Evolutionary conservation across 169 alveolate genomes (phyloP).

Genomic region (Plasmodium blacklocki): DNA sequence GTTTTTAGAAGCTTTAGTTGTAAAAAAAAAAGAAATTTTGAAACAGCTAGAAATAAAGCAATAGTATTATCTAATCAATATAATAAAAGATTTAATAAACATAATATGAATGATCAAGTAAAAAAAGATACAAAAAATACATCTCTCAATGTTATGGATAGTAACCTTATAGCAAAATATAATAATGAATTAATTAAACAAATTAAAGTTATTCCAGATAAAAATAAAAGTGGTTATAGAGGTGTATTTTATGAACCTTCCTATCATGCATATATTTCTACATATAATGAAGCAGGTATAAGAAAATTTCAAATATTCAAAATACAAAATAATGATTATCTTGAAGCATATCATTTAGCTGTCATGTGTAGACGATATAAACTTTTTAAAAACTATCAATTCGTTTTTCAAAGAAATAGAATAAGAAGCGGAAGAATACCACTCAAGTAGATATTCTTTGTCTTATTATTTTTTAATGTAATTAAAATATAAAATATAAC

Average conservation of each 20-base stretch:
- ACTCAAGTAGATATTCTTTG: constrained; percentile 59
- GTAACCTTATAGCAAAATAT: constrained; percentile 53
- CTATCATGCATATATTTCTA: constrained; percentile 79
- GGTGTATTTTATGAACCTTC: constrained; percentile 84
- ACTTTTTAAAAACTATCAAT: constrained; percentile 81
- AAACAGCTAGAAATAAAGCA: constrained; percentile 80
- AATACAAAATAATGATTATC: constrained; percentile 79
- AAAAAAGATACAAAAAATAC: background rate
- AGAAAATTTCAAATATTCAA: constrained; percentile 82
- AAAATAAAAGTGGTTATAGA: constrained; percentile 84
- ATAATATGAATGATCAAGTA: constrained; percentile 20
- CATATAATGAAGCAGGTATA: constrained; percentile 82
- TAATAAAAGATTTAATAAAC: constrained; percentile 66
- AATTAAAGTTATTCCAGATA: constrained; percentile 81
- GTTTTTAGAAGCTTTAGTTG: constrained; percentile 83
- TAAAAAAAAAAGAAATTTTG: constrained; percentile 76
- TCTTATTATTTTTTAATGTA: too few species aligned
- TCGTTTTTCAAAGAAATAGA: constrained; percentile 81
- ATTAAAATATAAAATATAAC: background rate
- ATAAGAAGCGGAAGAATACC: constrained; percentile 80
- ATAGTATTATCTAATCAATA: constrained; percentile 81
- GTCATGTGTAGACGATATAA: constrained; percentile 81
- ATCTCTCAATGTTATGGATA: constrained; percentile 24
- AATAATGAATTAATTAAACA: constrained; percentile 76
- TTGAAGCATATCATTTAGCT: constrained; percentile 81